Evolutionary conservation across 306 rosid genomes (phyloP).

Genomic region (Parietaria judaica): DNA sequence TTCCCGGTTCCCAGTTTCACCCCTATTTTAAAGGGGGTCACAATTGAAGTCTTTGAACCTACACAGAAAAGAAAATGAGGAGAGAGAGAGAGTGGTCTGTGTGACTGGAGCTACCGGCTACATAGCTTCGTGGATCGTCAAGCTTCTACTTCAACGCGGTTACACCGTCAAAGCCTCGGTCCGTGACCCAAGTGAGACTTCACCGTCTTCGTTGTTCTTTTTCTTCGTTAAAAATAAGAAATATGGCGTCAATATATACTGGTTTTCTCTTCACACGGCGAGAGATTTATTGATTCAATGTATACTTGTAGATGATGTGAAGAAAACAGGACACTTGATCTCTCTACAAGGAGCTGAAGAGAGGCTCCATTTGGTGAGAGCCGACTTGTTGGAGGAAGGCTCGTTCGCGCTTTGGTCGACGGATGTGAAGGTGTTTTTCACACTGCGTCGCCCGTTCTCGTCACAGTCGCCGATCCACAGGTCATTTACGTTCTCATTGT

Average conservation of each 20-base stretch:
- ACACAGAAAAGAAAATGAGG: constrained; percentile 12
- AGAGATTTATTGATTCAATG: too few relatives aligned
- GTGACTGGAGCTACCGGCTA: constrained; percentile 32
- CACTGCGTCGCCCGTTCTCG: constrained; percentile 2
- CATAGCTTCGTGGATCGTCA: constrained; percentile 33
- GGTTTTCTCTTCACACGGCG: too few relatives aligned
- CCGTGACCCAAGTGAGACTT: constrained; percentile 29
- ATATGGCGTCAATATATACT: too few relatives aligned
- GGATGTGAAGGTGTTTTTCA: constrained; percentile 15
- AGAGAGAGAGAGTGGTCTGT: constrained; percentile 16
- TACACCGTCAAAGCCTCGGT: constrained; percentile 28
- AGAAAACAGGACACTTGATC: constrained; percentile 13
- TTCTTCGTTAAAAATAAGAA: background rate
- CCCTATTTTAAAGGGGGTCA: too few relatives aligned
- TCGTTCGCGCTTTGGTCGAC: constrained; percentile 2
- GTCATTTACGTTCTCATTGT: background rate
- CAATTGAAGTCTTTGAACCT: background rate
- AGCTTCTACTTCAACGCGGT: constrained; percentile 23
- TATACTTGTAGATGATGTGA: background rate
- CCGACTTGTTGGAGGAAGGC: constrained; percentile 6
- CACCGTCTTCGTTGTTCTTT: background rate
- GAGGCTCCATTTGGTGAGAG: constrained; percentile 8
- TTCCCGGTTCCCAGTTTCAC: too few relatives aligned
- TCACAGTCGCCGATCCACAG: constrained; percentile 1
- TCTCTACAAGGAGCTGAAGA: constrained; percentile 11